A percentile compares a stretch with the other conserved stretches of the same genome.
Evolutionary conservation across 2,329 filamentous ascomycete species (phyloP).

Genomic region (Neonectria sp.): DNA sequence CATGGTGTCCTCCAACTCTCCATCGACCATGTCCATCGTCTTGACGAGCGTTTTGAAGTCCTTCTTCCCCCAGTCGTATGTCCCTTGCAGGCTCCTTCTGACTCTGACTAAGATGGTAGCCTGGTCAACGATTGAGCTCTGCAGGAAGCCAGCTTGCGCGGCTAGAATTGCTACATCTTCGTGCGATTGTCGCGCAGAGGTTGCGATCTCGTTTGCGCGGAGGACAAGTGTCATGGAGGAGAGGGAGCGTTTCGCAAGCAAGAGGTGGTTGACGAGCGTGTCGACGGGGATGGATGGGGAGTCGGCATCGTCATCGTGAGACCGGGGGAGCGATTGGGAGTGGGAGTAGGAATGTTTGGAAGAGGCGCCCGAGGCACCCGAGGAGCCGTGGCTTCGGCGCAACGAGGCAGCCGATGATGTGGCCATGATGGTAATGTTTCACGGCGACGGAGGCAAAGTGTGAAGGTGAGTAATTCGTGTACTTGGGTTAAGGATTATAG

Average conservation of each 20-base stretch:
- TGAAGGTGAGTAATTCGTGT: not conserved
- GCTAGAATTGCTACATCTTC: conserved; percentile 84
- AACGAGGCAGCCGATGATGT: conserved; percentile 53
- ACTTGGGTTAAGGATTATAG: conserved; percentile 4
- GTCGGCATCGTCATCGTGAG: conserved; percentile 38
- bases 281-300: conserved; percentile 68
- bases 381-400: conserved; percentile 56
- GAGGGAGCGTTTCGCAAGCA: conserved; percentile 89
- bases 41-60: conserved; percentile 75
- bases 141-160: conserved; percentile 78
- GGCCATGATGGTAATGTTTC: conserved; percentile 50
- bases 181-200: conserved; percentile 79
- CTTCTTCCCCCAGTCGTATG: conserved; percentile 70
- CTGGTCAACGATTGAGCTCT: conserved; percentile 72
- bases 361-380: conserved; percentile 52
- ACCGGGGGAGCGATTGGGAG: conserved; percentile 36
- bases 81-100: conserved; percentile 65
- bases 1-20: conserved; percentile 77
- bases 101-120: conserved; percentile 66
- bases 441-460: conserved; percentile 1
- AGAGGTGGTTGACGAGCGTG: conserved; percentile 85
- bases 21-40: conserved; percentile 77
- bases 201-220: conserved; percentile 89
- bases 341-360: conserved; percentile 50
- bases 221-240: conserved; percentile 87